Percentiles rank a stretch among this genome's conserved stretches.
phyloP scores from a whole-genome alignment of 1,284 basidiomycete species.

The Boletus sp. region DNA sequence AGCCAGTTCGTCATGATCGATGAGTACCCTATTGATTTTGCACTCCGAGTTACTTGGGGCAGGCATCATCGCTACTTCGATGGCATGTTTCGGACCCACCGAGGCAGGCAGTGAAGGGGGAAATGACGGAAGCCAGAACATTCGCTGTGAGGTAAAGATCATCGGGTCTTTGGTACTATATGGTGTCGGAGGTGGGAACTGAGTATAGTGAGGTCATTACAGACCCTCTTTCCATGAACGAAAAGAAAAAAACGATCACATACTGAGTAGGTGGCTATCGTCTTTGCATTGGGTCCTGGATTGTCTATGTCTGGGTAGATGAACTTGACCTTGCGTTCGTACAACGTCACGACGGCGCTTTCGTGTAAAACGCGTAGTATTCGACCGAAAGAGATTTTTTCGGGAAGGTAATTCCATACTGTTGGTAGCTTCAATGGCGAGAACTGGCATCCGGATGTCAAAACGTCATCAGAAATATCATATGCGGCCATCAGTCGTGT shows the following conservation, averaged over 20 bases:
- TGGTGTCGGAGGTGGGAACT: constrained; percentile 22
- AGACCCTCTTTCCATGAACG: too few species aligned
- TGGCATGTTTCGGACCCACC: constrained; percentile 11
- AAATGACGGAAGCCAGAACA: constrained; percentile 28
- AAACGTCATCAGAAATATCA: constrained; percentile 24
- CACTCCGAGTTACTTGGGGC: constrained; percentile 13
- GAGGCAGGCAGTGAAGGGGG: constrained; percentile 3
- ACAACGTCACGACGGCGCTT: constrained; percentile 27
- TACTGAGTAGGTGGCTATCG: constrained; percentile 22
- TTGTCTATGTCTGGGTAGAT: constrained; percentile 29
- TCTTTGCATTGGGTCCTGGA: constrained; percentile 14
- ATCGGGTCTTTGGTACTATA: constrained; percentile 21
- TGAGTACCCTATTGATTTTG: constrained; percentile 16
- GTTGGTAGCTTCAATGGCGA: constrained; percentile 11
- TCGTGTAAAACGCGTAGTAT: constrained; percentile 31
- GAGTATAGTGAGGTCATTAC: not conserved
- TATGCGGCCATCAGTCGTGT: constrained; percentile 33
- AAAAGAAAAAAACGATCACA: not conserved
- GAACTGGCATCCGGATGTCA: constrained; percentile 11
- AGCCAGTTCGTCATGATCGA: constrained; percentile 25
- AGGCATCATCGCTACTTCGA: constrained; percentile 26
- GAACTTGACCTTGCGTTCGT: constrained; percentile 28
- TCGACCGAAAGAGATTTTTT: constrained; percentile 26
- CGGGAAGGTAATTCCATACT: constrained; percentile 22
- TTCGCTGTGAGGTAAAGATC: constrained; percentile 29